Evolutionary conservation across 2,329 filamentous ascomycete species (phyloP).

Genomic region (Cladophialophora bantiana): DNA sequence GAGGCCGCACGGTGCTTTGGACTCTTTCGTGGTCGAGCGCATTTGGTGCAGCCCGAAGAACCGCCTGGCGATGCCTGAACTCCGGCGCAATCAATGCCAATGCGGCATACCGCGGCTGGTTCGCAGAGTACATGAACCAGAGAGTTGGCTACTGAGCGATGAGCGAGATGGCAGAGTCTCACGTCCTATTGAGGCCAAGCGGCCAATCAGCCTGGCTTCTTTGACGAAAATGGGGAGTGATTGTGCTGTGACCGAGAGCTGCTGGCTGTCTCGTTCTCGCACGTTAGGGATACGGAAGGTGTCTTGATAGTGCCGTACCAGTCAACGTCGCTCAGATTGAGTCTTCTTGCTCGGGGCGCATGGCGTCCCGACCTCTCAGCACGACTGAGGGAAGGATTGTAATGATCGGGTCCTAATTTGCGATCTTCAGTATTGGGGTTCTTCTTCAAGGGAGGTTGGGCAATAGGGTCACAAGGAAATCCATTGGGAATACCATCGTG

Average conservation of each 20-base stretch:
- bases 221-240: slow-evolving; percentile 17
- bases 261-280: slow-evolving; percentile 23
- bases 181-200: slow-evolving; percentile 29
- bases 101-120: neutral
- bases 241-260: slow-evolving; percentile 21
- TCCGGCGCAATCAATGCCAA: neutral
- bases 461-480: slow-evolving; percentile 52
- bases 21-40: neutral
- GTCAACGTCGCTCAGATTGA: slow-evolving; percentile 96
- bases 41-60: neutral
- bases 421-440: slow-evolving; percentile 47
- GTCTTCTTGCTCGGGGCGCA: slow-evolving; percentile 83
- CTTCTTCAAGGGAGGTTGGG: slow-evolving; percentile 37
- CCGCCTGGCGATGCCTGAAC: neutral
- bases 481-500: slow-evolving; percentile 70
- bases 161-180: slow-evolving; percentile 10
- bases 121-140: neutral
- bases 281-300: neutral
- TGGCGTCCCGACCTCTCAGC: slow-evolving; percentile 68
- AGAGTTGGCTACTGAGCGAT: neutral
- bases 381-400: slow-evolving; percentile 47
- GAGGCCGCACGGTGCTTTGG: neutral
- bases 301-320: slow-evolving; percentile 70
- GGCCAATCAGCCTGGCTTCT: slow-evolving; percentile 42
- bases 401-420: slow-evolving; percentile 51